A percentile compares a stretch with the other conserved stretches of the same genome.
Conservation (phyloP, 2,329 filamentous ascomycete genomes). For the Calonectria pseudoreteaudii region DNA sequence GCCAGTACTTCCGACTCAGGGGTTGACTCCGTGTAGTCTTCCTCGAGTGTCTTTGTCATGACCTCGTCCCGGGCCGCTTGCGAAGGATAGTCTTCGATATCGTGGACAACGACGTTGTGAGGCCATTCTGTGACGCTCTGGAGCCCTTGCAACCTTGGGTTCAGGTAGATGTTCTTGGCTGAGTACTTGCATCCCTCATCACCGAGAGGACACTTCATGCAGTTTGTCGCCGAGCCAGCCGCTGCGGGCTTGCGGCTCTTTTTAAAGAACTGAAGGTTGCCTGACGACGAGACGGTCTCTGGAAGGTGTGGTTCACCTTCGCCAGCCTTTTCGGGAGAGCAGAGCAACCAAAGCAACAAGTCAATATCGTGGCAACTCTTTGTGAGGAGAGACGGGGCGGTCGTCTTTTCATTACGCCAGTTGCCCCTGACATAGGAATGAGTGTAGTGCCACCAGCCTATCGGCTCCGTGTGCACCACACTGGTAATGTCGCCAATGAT, state of each 20-base stretch:
- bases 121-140: constrained; percentile 82
- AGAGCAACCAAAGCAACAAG: constrained; percentile 90
- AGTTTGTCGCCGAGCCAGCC: constrained; percentile 87
- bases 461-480: constrained; percentile 91
- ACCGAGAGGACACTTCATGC: constrained; percentile 75
- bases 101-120: constrained; percentile 87
- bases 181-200: constrained; percentile 86
- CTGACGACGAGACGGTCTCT: constrained; percentile 78
- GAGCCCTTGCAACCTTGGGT: constrained; percentile 70
- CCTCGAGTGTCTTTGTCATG: constrained; percentile 57
- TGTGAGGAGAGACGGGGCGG: constrained; percentile 86
- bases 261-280: constrained; percentile 82
- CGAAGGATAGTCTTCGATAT: constrained; percentile 82
- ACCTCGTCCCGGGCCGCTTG: constrained; percentile 54
- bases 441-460: constrained; percentile 96
- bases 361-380: constrained; percentile 98
- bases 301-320: constrained; percentile 75
- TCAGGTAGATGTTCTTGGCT: constrained; percentile 84
- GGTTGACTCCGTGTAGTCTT: constrained; percentile 65
- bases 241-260: constrained; percentile 78
- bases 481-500: constrained; percentile 88
- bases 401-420: constrained; percentile 84
- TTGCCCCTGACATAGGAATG: constrained; percentile 94
- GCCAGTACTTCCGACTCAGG: constrained; percentile 60
- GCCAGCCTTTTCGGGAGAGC: constrained; percentile 69